Conservation (phyloP, 2,329 filamentous ascomycete genomes). For the Sporothrix brunneoviolacea region DNA sequence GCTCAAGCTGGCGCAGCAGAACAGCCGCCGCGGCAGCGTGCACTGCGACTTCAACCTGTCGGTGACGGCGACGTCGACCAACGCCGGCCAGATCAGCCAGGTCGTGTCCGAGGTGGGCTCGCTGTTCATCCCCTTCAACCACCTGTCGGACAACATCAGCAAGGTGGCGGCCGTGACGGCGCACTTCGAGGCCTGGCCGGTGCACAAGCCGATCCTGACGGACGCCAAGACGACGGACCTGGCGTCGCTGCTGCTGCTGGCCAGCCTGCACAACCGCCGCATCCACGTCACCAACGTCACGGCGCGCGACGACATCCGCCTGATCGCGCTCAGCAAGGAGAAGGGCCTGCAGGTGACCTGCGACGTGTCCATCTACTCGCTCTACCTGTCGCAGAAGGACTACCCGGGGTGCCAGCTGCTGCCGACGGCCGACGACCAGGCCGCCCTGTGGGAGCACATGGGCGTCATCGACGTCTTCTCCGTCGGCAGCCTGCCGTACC, state of each 20-base stretch:
- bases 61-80: slow-evolving; percentile 64
- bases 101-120: slow-evolving; percentile 69
- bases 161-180: slow-evolving; percentile 73
- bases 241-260: slow-evolving; percentile 67
- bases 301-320: slow-evolving; percentile 70
- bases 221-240: slow-evolving; percentile 71
- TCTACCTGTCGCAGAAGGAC: slow-evolving; percentile 67
- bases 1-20: slow-evolving; percentile 66
- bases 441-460: slow-evolving; percentile 67
- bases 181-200: slow-evolving; percentile 72
- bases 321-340: slow-evolving; percentile 71
- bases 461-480: slow-evolving; percentile 72
- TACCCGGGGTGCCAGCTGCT: slow-evolving; percentile 61
- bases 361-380: slow-evolving; percentile 72
- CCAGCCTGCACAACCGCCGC: slow-evolving; percentile 69
- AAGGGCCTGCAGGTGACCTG: slow-evolving; percentile 79
- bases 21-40: slow-evolving; percentile 54
- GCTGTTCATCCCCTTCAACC: slow-evolving; percentile 77
- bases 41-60: slow-evolving; percentile 78
- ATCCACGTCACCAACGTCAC: slow-evolving; percentile 76
- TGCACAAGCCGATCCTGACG: slow-evolving; percentile 72
- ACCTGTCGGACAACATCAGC: slow-evolving; percentile 74
- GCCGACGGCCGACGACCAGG: slow-evolving; percentile 62
- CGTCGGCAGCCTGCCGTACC: slow-evolving; percentile 70
- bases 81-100: slow-evolving; percentile 67